Conservation (phyloP, 2,329 filamentous ascomycete genomes). For the Knufia petricola region DNA sequence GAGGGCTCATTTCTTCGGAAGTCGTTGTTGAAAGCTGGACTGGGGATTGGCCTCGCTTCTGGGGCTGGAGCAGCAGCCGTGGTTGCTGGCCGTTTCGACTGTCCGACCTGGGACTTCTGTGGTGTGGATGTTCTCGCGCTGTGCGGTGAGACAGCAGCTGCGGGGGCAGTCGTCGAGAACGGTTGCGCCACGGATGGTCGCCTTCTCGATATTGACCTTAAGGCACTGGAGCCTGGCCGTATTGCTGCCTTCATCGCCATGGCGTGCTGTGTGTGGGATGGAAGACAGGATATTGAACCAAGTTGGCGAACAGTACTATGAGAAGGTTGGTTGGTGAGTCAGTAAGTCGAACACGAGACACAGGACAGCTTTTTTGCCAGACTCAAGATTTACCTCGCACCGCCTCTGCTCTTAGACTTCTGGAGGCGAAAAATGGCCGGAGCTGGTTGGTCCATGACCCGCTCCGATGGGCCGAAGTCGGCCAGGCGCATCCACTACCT, state of each 20-base stretch:
- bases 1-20: constrained; percentile 54
- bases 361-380: constrained; percentile 5
- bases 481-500: neutral
- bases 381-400: neutral
- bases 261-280: constrained; percentile 7
- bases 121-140: constrained; percentile 29
- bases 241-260: constrained; percentile 35
- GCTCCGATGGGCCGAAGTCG: constrained; percentile 1
- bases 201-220: constrained; percentile 38
- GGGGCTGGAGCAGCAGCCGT: constrained; percentile 42
- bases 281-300: neutral
- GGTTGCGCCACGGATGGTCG: constrained; percentile 32
- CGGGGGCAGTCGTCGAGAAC: constrained; percentile 38
- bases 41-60: constrained; percentile 50
- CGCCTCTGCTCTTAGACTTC: neutral
- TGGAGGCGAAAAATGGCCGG: neutral
- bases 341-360: neutral
- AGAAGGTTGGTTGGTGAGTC: constrained; percentile 4
- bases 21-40: constrained; percentile 50
- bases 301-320: neutral
- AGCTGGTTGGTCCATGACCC: constrained; percentile 1
- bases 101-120: constrained; percentile 26
- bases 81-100: constrained; percentile 36
- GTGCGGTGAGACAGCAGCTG: constrained; percentile 39
- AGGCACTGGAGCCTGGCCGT: constrained; percentile 39